Percentiles rank a stretch among this genome's conserved stretches.
Evolutionary conservation across 2,329 filamentous ascomycete species (phyloP).

Genomic region (Ceratocystis destructans): DNA sequence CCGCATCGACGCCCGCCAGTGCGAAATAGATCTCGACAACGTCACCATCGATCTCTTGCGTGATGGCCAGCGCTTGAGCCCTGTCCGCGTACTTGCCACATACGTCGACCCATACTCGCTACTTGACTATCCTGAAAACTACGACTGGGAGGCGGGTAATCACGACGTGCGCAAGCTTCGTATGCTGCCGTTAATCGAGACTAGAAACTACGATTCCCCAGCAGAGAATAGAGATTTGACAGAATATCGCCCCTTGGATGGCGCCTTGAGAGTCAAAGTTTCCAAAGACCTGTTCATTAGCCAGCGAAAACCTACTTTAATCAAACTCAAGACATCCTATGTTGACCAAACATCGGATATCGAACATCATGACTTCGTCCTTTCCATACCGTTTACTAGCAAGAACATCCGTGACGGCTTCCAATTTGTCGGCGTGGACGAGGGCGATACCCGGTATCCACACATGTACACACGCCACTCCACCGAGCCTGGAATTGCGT

Average conservation of each 20-base stretch:
- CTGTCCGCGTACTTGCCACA: slow-evolving; percentile 23
- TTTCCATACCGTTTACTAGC: slow-evolving; percentile 62
- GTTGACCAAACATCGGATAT: slow-evolving; percentile 25
- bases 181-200: slow-evolving; percentile 41
- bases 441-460: slow-evolving; percentile 68
- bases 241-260: slow-evolving; percentile 43
- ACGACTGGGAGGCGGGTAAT: slow-evolving; percentile 55
- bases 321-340: slow-evolving; percentile 35
- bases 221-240: slow-evolving; percentile 41
- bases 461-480: slow-evolving; percentile 84
- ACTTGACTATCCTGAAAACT: slow-evolving; percentile 45
- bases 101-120: slow-evolving; percentile 55
- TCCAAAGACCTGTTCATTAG: slow-evolving; percentile 15
- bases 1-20: slow-evolving; percentile 48
- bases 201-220: slow-evolving; percentile 39
- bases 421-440: slow-evolving; percentile 78
- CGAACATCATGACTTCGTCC: slow-evolving; percentile 31
- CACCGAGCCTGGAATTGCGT: slow-evolving; percentile 62
- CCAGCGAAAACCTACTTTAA: slow-evolving; percentile 30
- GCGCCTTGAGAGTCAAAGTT: slow-evolving; percentile 33
- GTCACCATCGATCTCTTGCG: slow-evolving; percentile 36
- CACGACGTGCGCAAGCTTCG: slow-evolving; percentile 60
- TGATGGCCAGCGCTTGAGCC: slow-evolving; percentile 24
- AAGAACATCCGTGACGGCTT: slow-evolving; percentile 69
- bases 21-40: slow-evolving; percentile 40